phyloP scores from a whole-genome alignment of 2,329 filamentous ascomycete species.

The Furcasterigmium furcatum region DNA sequence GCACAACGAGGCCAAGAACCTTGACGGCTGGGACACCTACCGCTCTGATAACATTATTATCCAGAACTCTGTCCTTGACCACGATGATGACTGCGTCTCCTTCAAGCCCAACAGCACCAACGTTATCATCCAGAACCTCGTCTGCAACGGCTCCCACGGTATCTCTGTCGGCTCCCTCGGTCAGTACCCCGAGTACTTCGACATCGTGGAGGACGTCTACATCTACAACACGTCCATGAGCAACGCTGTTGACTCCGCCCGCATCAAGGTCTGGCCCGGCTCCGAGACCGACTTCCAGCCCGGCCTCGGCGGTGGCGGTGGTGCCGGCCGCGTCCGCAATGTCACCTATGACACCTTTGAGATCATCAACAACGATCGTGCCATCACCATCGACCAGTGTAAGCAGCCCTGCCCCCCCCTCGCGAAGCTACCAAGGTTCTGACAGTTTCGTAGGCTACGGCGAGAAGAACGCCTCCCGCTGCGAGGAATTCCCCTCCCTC shows the following conservation, averaged over 20 bases:
- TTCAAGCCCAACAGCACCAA: slow-evolving; percentile 74
- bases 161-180: slow-evolving; percentile 71
- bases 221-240: slow-evolving; percentile 58
- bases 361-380: slow-evolving; percentile 55
- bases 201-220: slow-evolving; percentile 66
- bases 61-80: slow-evolving; percentile 61
- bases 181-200: slow-evolving; percentile 60
- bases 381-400: slow-evolving; percentile 59
- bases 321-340: slow-evolving; percentile 50
- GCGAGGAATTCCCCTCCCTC: slow-evolving; percentile 10
- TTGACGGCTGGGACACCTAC: slow-evolving; percentile 64
- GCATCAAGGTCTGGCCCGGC: slow-evolving; percentile 69
- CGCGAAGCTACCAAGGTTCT: too few species aligned
- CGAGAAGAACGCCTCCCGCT: slow-evolving; percentile 4
- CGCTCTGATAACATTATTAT: slow-evolving; percentile 62
- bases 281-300: slow-evolving; percentile 45
- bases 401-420: too few species aligned
- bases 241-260: slow-evolving; percentile 61
- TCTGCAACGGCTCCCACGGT: slow-evolving; percentile 68
- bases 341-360: slow-evolving; percentile 60
- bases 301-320: slow-evolving; percentile 61
- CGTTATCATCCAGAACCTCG: slow-evolving; percentile 63
- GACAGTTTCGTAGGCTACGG: slow-evolving; percentile 35
- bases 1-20: slow-evolving; percentile 58
- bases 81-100: slow-evolving; percentile 68